Evolutionary conservation across 2,329 filamentous ascomycete species (phyloP), one percentile per base, ranked within the genome.

Genomic region (Botrytis tulipae): DNA sequence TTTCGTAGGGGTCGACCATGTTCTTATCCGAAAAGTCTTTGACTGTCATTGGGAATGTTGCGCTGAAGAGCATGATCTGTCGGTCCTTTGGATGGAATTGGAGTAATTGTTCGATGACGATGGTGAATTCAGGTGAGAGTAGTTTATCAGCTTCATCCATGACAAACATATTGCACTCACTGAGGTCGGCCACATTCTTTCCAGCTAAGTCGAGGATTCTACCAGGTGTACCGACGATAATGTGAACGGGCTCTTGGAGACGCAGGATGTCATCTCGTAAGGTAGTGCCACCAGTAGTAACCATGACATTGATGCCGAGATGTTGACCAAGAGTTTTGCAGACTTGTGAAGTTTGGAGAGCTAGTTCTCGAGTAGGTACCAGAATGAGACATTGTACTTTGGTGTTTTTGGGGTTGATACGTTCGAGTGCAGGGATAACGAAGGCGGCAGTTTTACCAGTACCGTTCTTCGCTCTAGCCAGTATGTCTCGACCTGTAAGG

Each of bases 61-160:
- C 97, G 79, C 94, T 97, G 86, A 99, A 99, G 75, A 99, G 91
- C 96, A 99, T 99, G 80, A 99, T 95, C 84, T 99, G 96, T 74
- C 96, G 92, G 82, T 99, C 95, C 83, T 96, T 97, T 76, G 96
- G 95, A 82, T 98, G 95, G 84, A 97, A 98, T 77, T 93, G 92
- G 68, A 99, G 87, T 35, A 99, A 88, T 82, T 99, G 94, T 84
- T 99, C 97, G 78, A 99, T 97, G 76, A 97, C 95, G 40, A 95
- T 94, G 10, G 96, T 99, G 82, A 99, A 99, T 82, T 99, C 96
- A 74, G 93, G 90, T 10, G 96, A 99, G 69, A 99, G 89, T 75
- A 99, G 90, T 86, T 99, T 99, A 84, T 99, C 96, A 72, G 96
- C 96, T 83, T 99, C 96, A 81, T 99, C 96, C 96, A 99, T 99